A percentile compares a stretch with the other conserved stretches of the same genome.
Evolutionary conservation across 345 rosid genomes (phyloP).

Genomic region (Cochlearia excelsa): DNA sequence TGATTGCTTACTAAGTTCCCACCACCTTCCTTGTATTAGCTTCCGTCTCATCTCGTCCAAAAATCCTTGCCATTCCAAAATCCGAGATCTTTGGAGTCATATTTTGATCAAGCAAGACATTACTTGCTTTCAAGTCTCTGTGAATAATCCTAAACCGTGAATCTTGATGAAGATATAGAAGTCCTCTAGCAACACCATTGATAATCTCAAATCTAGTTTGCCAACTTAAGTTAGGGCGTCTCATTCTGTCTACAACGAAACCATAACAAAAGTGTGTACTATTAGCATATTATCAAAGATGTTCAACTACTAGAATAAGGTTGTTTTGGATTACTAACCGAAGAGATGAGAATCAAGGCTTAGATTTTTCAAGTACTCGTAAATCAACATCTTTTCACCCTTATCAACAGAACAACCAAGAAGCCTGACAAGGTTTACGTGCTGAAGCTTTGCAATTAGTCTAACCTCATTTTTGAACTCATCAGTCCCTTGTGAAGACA

Average conservation of each 20-base stretch:
- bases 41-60: conserved; percentile 64
- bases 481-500: conserved; percentile 56
- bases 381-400: conserved; percentile 62
- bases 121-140: conserved; percentile 52
- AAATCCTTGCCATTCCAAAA: conserved; percentile 91
- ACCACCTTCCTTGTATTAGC: conserved; percentile 70
- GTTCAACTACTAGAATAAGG: background rate
- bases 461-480: conserved; percentile 75
- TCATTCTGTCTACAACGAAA: conserved; percentile 38
- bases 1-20: conserved; percentile 69
- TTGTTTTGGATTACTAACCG: conserved; percentile 36
- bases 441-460: conserved; percentile 69
- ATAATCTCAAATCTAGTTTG: conserved; percentile 57
- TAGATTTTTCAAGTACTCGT: conserved; percentile 63
- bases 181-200: conserved; percentile 62
- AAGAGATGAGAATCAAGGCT: conserved; percentile 65
- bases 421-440: conserved; percentile 62
- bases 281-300: background rate
- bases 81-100: conserved; percentile 87
- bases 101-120: conserved; percentile 71
- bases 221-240: conserved; percentile 55
- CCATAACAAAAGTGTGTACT: background rate
- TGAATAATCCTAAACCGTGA: conserved; percentile 47
- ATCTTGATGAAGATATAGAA: conserved; percentile 82
- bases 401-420: conserved; percentile 54